phyloP scores from a whole-genome alignment of 768 basidiomycete species.

The Mycena kentingensis region DNA sequence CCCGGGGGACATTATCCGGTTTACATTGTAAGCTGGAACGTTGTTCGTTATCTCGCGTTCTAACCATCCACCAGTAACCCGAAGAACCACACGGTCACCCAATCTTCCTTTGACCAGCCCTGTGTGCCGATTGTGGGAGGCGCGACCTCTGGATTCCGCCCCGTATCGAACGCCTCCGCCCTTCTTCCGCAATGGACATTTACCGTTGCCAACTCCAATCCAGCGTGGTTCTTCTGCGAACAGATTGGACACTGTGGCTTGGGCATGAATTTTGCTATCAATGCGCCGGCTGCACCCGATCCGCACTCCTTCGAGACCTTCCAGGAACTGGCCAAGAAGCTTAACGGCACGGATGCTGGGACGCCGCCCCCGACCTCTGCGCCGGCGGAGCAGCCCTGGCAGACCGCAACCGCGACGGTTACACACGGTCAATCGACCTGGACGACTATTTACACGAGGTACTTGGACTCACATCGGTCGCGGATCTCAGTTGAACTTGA shows the following conservation, averaged over 20 bases:
- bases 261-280: conserved; percentile 34
- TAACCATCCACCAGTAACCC: conserved; percentile 18
- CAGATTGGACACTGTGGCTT: conserved; percentile 29
- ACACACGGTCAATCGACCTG: conserved; percentile 25
- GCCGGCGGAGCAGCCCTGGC: conserved; percentile 25
- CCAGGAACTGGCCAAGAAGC: conserved; percentile 13
- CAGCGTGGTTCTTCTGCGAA: conserved; percentile 35
- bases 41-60: not conserved
- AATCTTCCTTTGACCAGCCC: conserved; percentile 36
- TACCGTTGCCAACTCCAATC: conserved; percentile 23
- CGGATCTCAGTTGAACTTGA: too few relatives aligned
- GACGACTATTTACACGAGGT: conserved; percentile 33
- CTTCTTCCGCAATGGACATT: conserved; percentile 23
- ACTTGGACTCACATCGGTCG: conserved; percentile 24
- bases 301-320: conserved; percentile 27
- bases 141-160: conserved; percentile 28
- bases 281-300: conserved; percentile 24
- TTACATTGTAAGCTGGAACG: conserved; percentile 22
- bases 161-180: conserved; percentile 16
- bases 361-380: conserved; percentile 22
- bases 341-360: conserved; percentile 11
- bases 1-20: conserved; percentile 21
- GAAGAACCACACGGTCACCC: conserved; percentile 36
- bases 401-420: conserved; percentile 37
- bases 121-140: conserved; percentile 28